A percentile compares a stretch with the other conserved stretches of the same genome.
Evolutionary conservation across 2,329 filamentous ascomycete species (phyloP).

Genomic region (Xylariales sp.): DNA sequence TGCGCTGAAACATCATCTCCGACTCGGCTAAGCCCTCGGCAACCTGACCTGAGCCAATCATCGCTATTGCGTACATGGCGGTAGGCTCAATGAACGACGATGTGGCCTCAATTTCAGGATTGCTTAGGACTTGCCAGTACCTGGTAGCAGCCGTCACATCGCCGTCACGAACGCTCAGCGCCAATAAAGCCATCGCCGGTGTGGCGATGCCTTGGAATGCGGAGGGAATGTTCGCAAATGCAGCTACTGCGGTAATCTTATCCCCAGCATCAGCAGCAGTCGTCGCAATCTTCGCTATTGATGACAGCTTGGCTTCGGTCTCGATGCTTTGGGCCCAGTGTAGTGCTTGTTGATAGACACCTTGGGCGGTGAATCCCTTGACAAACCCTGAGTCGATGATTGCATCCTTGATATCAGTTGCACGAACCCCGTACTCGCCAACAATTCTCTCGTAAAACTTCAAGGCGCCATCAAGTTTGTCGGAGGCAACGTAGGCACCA

Average conservation of each 20-base stretch:
- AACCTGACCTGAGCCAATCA: slow-evolving; percentile 80
- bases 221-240: slow-evolving; percentile 55
- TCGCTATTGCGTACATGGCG: slow-evolving; percentile 82
- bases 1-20: slow-evolving; percentile 81
- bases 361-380: slow-evolving; percentile 66
- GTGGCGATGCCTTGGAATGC: slow-evolving; percentile 45
- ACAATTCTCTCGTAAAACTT: slow-evolving; percentile 83
- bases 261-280: slow-evolving; percentile 77
- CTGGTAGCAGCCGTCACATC: slow-evolving; percentile 72
- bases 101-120: slow-evolving; percentile 54
- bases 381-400: slow-evolving; percentile 74
- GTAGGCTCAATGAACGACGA: slow-evolving; percentile 76
- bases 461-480: slow-evolving; percentile 74
- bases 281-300: slow-evolving; percentile 70
- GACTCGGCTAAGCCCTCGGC: slow-evolving; percentile 76
- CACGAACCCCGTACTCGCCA: slow-evolving; percentile 52
- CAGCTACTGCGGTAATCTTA: slow-evolving; percentile 60
- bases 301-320: slow-evolving; percentile 51
- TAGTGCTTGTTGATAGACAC: slow-evolving; percentile 69
- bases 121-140: slow-evolving; percentile 74
- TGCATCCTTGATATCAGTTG: slow-evolving; percentile 62
- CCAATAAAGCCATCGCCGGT: slow-evolving; percentile 76
- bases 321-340: slow-evolving; percentile 64
- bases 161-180: slow-evolving; percentile 78
- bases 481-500: slow-evolving; percentile 79